A percentile compares a stretch with the other conserved stretches of the same genome.
Evolutionary conservation across 2,329 filamentous ascomycete species (phyloP).

Genomic region (Botrytis pseudocinerea): DNA sequence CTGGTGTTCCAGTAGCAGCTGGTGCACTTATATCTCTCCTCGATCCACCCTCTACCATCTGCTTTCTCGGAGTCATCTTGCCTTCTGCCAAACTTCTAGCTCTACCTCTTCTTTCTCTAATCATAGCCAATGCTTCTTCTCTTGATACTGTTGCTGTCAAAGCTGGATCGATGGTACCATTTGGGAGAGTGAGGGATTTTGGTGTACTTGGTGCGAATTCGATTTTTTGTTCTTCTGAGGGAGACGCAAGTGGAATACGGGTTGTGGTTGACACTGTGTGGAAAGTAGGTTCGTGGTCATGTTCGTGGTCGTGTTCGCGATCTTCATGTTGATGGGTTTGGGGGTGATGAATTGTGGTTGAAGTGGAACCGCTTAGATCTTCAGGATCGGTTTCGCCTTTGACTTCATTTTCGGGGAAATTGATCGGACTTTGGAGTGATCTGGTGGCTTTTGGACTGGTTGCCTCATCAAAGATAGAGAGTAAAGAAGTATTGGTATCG

Average conservation of each 20-base stretch:
- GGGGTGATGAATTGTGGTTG: conserved; percentile 25
- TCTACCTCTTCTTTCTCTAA: conserved; percentile 69
- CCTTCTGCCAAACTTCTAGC: conserved; percentile 68
- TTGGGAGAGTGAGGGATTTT: conserved; percentile 25
- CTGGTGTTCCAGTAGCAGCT: conserved; percentile 33
- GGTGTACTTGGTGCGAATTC: conserved; percentile 23
- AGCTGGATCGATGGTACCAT: conserved; percentile 49
- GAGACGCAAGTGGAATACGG: conserved; percentile 37
- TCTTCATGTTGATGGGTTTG: conserved; percentile 35
- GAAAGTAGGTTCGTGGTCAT: conserved; percentile 31
- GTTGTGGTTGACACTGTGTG: conserved; percentile 42
- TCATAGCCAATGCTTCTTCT: conserved; percentile 74
- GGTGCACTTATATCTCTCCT: conserved; percentile 41
- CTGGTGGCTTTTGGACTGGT: conserved; percentile 26
- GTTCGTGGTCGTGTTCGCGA: conserved; percentile 33
- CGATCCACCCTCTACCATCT: conserved; percentile 35
- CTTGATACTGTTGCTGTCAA: conserved; percentile 67
- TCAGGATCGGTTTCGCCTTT: conserved; percentile 26
- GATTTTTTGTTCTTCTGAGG: conserved; percentile 27
- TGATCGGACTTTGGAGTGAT: conserved; percentile 32
- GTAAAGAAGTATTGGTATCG: conserved; percentile 57
- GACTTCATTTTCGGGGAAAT: conserved; percentile 21
- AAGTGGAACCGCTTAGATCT: conserved; percentile 38
- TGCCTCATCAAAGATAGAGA: conserved; percentile 62
- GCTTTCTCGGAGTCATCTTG: conserved; percentile 58